A percentile compares a stretch with the other conserved stretches of the same genome.
Evolutionary conservation across 2,329 filamentous ascomycete species (phyloP).

Genomic region (Sporothrix inflata): DNA sequence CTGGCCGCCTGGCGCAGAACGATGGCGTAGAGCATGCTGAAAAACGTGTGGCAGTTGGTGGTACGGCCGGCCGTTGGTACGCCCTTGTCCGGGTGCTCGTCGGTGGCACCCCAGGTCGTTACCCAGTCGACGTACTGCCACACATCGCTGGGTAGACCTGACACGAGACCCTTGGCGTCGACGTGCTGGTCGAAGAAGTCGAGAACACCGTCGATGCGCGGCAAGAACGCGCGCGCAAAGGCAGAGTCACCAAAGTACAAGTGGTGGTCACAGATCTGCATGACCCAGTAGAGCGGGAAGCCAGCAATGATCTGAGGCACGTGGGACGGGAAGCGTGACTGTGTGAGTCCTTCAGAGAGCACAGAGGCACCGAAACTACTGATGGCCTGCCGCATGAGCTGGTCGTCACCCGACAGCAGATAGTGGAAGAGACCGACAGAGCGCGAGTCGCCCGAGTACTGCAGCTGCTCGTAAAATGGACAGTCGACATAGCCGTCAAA

Average conservation of each 20-base stretch:
- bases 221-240: slow-evolving; percentile 41
- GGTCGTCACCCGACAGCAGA: slow-evolving; percentile 40
- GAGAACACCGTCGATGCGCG: slow-evolving; percentile 43
- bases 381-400: slow-evolving; percentile 41
- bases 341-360: slow-evolving; percentile 40
- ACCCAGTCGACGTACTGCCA: slow-evolving; percentile 47
- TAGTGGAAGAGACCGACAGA: slow-evolving; percentile 41
- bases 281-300: slow-evolving; percentile 46
- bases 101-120: slow-evolving; percentile 35
- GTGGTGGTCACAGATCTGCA: slow-evolving; percentile 44
- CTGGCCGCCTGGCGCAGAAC: slow-evolving; percentile 41
- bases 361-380: slow-evolving; percentile 37
- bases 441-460: slow-evolving; percentile 38
- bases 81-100: slow-evolving; percentile 36
- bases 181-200: slow-evolving; percentile 41
- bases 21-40: slow-evolving; percentile 46
- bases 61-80: slow-evolving; percentile 44
- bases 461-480: slow-evolving; percentile 44
- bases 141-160: slow-evolving; percentile 35
- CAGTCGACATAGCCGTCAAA: slow-evolving; percentile 43
- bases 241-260: slow-evolving; percentile 42
- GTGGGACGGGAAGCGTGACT: slow-evolving; percentile 44
- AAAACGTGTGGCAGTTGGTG: slow-evolving; percentile 47
- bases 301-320: slow-evolving; percentile 44
- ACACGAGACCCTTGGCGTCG: slow-evolving; percentile 35